These are phyloP conservation scores for Radiomyces spectabilis DNA, from an alignment of 192 early-diverging fungal genomes.

Conservation along the genomic window DNA sequence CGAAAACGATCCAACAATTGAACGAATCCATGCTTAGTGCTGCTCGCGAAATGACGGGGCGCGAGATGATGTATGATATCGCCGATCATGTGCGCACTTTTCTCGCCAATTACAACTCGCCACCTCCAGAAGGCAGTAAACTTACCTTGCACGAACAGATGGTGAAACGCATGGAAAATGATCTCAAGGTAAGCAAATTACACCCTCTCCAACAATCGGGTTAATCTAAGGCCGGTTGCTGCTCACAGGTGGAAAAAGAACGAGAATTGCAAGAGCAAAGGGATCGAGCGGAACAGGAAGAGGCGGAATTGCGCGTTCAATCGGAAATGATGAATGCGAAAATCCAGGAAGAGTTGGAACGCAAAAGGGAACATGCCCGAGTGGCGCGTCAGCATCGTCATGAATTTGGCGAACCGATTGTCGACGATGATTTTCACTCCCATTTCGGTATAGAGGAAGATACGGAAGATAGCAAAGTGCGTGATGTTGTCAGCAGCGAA, in stretches of 20 bases:
- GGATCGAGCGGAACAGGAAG: slow-evolving; percentile 32
- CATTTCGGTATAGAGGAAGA: not conserved
- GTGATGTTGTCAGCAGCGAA: no score
- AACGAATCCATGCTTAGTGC: slow-evolving; percentile 22
- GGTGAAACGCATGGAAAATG: slow-evolving; percentile 40
- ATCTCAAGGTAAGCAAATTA: slow-evolving; percentile 19
- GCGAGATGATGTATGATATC: slow-evolving; percentile 66
- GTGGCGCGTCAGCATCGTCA: slow-evolving; percentile 8
- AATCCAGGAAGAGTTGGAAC: slow-evolving; percentile 19
- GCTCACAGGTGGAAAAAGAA: slow-evolving; percentile 30
- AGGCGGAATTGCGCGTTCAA: slow-evolving; percentile 23
- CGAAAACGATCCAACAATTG: slow-evolving; percentile 39
- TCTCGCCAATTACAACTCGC: slow-evolving; percentile 48
- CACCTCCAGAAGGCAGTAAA: slow-evolving; percentile 38
- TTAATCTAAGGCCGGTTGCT: slow-evolving; percentile 1
- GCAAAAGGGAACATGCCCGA: slow-evolving; percentile 23
- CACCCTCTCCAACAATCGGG: not conserved
- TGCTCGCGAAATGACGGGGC: slow-evolving; percentile 35
- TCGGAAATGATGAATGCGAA: slow-evolving; percentile 27
- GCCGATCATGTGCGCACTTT: slow-evolving; percentile 49
- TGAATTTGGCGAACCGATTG: slow-evolving; percentile 7
- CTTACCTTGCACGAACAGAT: slow-evolving; percentile 51
- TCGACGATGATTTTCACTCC: slow-evolving; percentile 14
- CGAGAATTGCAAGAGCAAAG: slow-evolving; percentile 26
- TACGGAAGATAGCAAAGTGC: not conserved